Base-by-base conservation (phyloP, 2,329 filamentous ascomycete genomes). In the Fusarium ramigenum region DNA sequence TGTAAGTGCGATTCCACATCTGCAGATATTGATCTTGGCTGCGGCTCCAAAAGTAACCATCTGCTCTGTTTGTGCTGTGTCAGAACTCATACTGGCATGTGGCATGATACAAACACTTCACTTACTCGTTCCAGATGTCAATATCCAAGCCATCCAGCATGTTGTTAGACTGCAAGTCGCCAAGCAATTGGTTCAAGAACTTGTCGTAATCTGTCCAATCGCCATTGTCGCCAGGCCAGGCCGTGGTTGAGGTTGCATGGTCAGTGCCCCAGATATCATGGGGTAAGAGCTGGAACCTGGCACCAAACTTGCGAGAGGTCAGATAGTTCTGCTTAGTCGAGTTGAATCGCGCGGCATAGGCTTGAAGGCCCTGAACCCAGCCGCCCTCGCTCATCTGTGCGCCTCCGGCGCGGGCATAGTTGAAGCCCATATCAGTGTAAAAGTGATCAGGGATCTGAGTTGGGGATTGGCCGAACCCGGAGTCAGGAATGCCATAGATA, bases 361-460 rank as follows among this genome's bases (percentile, higher is more conserved):
- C 57, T 14, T 23, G 7, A 19, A 28, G n/a, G 6, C 59, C 59
- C 6, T 12, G 21, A 1, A 61, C 12, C 59, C 30, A 61, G 18
- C 59, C 59, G 1, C 59, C 49, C 39, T 42, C 18, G 7, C 1
- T 21, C 12, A 61, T 61, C 59, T 61, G 59, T 23, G 59, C 59
- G 19, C 59, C 59, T 53, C 59, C 47, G n/a, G 59, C 47, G 28
- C 59, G 59, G 23, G 49, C 46, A 34, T 50, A 61, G 19, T 61
- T 53, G 2, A 61, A 54, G 23, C 37, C 47, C 9, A 61, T 61
- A 19, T 61, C 59, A 16, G 59, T n/a, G 39, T 54, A 61, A 9
- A 61, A 61, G 37, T 61, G 59, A 44, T 61, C 47, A 23, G 59
- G 59, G 34, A 54, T 61, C 47, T 61, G 59, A 25, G 6, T 54